Evolutionary conservation across 352 stramenopile species (phyloP).

Genomic region (Globisporangium megalacanthum): DNA sequence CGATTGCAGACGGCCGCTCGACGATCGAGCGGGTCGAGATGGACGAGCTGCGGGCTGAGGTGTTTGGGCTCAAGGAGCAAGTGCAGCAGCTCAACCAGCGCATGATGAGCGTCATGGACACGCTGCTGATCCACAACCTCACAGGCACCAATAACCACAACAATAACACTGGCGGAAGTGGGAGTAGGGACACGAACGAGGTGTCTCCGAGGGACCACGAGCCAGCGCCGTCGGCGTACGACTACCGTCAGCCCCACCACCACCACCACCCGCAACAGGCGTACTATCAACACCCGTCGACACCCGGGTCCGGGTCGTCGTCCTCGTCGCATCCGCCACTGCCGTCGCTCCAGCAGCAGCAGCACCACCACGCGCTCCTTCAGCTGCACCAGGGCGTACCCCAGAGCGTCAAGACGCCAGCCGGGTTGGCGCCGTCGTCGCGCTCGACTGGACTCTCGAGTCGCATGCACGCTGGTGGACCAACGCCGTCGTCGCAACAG

Average conservation of each 20-base stretch:
- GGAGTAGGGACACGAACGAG: neutral
- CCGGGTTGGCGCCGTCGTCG: neutral
- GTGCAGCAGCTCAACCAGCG: conserved; percentile 71
- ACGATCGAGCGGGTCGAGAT: conserved; percentile 61
- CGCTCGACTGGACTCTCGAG: conserved; percentile 1
- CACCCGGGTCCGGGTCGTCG: neutral
- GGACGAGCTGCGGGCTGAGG: conserved; percentile 59
- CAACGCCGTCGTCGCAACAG: neutral
- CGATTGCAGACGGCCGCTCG: conserved; percentile 15
- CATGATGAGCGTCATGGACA: conserved; percentile 50
- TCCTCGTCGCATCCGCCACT: conserved; percentile 1
- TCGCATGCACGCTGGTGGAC: conserved; percentile 1
- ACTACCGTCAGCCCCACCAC: conserved; percentile 3
- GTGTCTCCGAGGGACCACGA: neutral
- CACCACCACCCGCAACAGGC: neutral
- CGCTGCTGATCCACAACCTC: conserved; percentile 22
- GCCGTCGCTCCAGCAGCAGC: conserved; percentile 10
- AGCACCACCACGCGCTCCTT: conserved; percentile 10
- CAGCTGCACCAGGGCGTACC: conserved; percentile 7
- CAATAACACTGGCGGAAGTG: neutral
- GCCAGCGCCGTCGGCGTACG: neutral
- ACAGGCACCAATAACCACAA: neutral
- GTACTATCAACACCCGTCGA: neutral
- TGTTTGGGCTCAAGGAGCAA: conserved; percentile 49
- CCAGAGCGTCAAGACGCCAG: neutral